Base-by-base conservation (phyloP, 2,329 filamentous ascomycete genomes). In the Aureobasidium sp. region DNA sequence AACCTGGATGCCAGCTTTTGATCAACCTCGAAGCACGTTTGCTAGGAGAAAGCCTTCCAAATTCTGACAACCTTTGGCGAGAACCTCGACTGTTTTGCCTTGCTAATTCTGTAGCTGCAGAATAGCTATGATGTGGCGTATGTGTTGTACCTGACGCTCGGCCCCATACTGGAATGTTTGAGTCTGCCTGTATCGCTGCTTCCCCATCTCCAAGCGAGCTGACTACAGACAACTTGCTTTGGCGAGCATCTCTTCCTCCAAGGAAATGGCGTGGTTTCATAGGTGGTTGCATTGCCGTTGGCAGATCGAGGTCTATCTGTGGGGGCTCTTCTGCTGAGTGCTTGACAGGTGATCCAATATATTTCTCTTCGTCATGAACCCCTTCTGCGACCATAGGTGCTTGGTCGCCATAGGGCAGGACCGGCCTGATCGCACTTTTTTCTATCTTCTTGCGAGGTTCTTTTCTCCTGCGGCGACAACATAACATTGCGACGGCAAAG, bases 111-210 rank as follows among this genome's bases (percentile, higher is more conserved):
- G 75, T 73, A 5, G 76, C 71, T 14, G 76, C 70, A 16, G 73
- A 76, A 70, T 78, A 78, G 59, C 75, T 77, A 54, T 77, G 73
- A 59, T 74, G 72, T 7, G 75, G 75, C 27, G 69, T 72, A 62
- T 76, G 73, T 36, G 74, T 70, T 2, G 70, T 71, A 41, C 69
- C 66, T 41, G 71, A 69, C 21, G 70, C 69, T 14, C 70, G 69
- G 1, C 75, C 75, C 69, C 68, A 76, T 29, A 73, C 70, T 10
- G 76, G 76, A 21, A 74, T 71, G 27, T 75, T 73, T 39, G 71
- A 69, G 16, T 72, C 69, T n/a, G 71, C 69, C 13, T 74, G 68
- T 32, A 77, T 75, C 29, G 68, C 66, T 32, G 70, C 73, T 57
- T 76, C 76, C 1, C 68, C 70, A 53, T 75, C 73, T 2, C 71